Conservation (phyloP, 495 filamentous ascomycete genomes). For the Trichoderma erinaceum region DNA sequence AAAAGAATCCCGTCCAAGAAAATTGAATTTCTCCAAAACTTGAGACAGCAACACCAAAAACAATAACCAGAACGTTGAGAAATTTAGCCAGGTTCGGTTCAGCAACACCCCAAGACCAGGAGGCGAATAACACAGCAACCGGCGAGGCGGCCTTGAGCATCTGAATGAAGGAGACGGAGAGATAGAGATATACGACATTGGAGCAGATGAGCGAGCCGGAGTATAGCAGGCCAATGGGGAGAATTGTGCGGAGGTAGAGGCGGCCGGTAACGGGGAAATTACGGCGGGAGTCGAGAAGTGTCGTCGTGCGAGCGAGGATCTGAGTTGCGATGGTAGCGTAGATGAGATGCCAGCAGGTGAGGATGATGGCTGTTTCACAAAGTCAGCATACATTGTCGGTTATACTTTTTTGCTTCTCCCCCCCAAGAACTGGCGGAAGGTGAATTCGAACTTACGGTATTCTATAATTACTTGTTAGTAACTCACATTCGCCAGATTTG, state of each 20-base stretch:
- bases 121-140: constrained; percentile 58
- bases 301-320: constrained; percentile 61
- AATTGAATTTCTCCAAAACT: constrained; percentile 74
- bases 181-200: constrained; percentile 68
- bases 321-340: constrained; percentile 72
- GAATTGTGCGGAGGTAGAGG: constrained; percentile 63
- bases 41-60: constrained; percentile 65
- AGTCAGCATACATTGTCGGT: not conserved
- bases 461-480: constrained; percentile 27
- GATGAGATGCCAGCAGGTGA: constrained; percentile 72
- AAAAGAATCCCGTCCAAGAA: constrained; percentile 59
- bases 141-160: constrained; percentile 75
- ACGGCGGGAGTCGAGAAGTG: constrained; percentile 60
- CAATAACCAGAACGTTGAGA: constrained; percentile 66
- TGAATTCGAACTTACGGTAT: constrained; percentile 26
- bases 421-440: not conserved
- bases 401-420: not conserved
- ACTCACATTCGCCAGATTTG: not conserved
- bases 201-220: constrained; percentile 65
- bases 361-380: constrained; percentile 37
- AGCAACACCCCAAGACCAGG: constrained; percentile 59
- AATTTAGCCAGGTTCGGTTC: constrained; percentile 54
- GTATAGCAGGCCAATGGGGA: constrained; percentile 70
- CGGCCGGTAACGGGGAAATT: constrained; percentile 61
- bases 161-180: constrained; percentile 73